Percentiles rank a stretch among this genome's conserved stretches.
phyloP scores from a whole-genome alignment of 202 grass and related monocot genomes.

The Brachypodium distachyon region DNA sequence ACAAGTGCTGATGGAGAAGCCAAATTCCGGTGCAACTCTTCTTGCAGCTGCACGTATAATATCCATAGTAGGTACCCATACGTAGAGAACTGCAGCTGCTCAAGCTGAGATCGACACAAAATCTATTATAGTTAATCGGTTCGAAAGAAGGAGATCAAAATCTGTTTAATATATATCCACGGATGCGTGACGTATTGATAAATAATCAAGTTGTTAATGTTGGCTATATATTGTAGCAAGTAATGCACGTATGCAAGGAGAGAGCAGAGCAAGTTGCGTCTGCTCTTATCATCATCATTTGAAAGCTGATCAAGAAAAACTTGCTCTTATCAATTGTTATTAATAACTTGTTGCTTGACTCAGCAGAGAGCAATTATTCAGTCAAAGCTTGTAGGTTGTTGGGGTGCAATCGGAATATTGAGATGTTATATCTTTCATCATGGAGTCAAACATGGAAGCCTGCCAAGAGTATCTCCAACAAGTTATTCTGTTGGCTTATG shows the following conservation, averaged over 20 bases:
- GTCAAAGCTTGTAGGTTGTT: too few relatives aligned
- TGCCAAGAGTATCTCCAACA: too few relatives aligned
- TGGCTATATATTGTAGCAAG: background rate
- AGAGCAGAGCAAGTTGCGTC: background rate
- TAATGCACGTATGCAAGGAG: background rate
- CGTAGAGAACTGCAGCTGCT: conserved; percentile 29
- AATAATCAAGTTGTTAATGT: too few relatives aligned
- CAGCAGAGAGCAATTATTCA: too few relatives aligned
- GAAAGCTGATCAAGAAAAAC: background rate
- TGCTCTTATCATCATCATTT: background rate
- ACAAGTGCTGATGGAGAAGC: conserved; percentile 4
- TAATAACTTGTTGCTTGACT: background rate
- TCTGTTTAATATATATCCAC: background rate
- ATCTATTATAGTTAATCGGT: background rate
- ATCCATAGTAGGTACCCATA: background rate
- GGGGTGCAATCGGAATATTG: too few relatives aligned
- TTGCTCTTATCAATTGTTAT: background rate
- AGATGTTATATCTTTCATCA: too few relatives aligned
- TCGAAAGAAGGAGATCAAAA: background rate
- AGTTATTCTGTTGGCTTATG: too few relatives aligned
- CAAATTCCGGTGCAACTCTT: conserved; percentile 27
- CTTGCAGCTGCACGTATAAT: background rate
- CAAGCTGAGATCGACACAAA: background rate
- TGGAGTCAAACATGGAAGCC: too few relatives aligned
- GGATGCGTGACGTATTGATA: background rate